Conservation (phyloP, 192 early-diverging fungal species). For the Kickxella alabastrina region DNA sequence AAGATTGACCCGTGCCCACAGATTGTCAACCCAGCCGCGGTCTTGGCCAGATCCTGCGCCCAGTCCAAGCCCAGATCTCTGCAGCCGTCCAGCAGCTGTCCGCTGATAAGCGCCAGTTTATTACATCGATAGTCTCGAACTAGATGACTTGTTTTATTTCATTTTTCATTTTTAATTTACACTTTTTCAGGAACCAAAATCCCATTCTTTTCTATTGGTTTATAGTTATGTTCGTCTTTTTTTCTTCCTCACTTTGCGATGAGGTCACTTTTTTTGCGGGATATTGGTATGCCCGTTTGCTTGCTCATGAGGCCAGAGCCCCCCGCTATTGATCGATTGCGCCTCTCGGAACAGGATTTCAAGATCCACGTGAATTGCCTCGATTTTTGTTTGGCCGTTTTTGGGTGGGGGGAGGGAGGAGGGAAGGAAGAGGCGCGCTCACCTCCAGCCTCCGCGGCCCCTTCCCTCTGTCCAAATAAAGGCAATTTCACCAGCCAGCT, state of each 20-base stretch:
- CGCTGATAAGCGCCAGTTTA: slow-evolving; percentile 7
- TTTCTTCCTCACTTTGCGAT: background rate
- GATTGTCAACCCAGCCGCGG: slow-evolving; percentile 38
- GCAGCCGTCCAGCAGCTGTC: slow-evolving; percentile 22
- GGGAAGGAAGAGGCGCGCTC: too few relatives aligned
- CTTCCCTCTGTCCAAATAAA: too few relatives aligned
- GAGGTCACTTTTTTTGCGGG: background rate
- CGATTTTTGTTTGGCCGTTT: too few relatives aligned
- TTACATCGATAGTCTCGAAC: slow-evolving; percentile 8
- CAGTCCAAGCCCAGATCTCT: slow-evolving; percentile 16
- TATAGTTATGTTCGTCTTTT: background rate
- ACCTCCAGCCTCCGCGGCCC: too few relatives aligned
- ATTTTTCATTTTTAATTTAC: background rate
- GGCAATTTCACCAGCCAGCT: too few relatives aligned
- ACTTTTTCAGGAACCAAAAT: slow-evolving; percentile 1
- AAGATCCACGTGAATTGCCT: too few relatives aligned
- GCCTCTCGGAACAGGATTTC: too few relatives aligned
- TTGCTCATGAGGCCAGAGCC: too few relatives aligned
- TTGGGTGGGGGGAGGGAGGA: too few relatives aligned
- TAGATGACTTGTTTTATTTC: background rate
- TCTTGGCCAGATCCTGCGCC: slow-evolving; percentile 26
- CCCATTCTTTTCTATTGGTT: slow-evolving; percentile 3
- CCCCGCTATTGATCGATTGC: too few relatives aligned
- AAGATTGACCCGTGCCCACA: slow-evolving; percentile 63
- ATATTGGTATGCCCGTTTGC: too few relatives aligned